A percentile compares a stretch with the other conserved stretches of the same genome.
These are phyloP conservation scores for Fragaria vesca DNA, from an alignment of 306 rosid species.

Conservation along the genomic window DNA sequence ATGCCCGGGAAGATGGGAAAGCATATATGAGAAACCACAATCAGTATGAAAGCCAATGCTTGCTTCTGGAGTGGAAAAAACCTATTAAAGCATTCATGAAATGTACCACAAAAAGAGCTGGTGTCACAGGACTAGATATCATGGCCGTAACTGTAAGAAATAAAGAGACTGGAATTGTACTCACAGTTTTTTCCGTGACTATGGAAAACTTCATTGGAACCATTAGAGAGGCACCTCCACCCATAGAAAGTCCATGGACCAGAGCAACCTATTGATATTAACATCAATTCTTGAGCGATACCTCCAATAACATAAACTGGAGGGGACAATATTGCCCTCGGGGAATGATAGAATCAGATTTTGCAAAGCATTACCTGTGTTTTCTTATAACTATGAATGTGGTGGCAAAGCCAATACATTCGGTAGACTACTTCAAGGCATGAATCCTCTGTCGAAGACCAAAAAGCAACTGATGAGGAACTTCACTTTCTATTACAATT, in stretches of 20 bases:
- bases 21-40: constrained; percentile 85
- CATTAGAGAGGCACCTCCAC: constrained; percentile 95
- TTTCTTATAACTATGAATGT: constrained; percentile 89
- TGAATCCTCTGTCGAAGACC: constrained; percentile 66
- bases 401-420: constrained; percentile 92
- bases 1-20: constrained; percentile 74
- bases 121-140: constrained; percentile 15
- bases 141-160: background rate
- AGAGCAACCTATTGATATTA: constrained; percentile 65
- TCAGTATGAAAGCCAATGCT: constrained; percentile 94
- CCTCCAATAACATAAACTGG: constrained; percentile 5
- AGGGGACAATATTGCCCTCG: background rate
- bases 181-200: constrained; percentile 86
- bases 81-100: constrained; percentile 40
- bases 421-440: constrained; percentile 89
- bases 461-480: constrained; percentile 25
- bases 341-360: background rate
- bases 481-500: background rate
- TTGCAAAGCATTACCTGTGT: constrained; percentile 47
- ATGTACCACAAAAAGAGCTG: constrained; percentile 2
- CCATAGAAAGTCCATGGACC: constrained; percentile 91
- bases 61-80: constrained; percentile 93
- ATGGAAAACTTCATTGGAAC: constrained; percentile 85
- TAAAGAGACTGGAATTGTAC: constrained; percentile 28
- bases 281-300: constrained; percentile 12